phyloP scores from a whole-genome alignment of 495 filamentous ascomycete genomes.

The Penicillium antarcticum region DNA sequence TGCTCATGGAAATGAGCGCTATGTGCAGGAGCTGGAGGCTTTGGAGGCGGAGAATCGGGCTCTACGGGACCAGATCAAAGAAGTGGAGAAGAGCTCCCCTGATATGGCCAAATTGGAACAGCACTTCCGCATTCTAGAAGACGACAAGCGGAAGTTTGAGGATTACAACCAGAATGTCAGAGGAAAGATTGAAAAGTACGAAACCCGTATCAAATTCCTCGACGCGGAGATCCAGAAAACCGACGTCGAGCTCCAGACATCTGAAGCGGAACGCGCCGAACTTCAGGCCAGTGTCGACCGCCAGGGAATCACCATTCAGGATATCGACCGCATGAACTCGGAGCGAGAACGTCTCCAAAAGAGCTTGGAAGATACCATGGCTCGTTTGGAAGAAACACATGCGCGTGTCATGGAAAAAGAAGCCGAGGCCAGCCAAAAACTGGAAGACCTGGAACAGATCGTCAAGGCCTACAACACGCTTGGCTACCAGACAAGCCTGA shows the following conservation, averaged over 20 bases:
- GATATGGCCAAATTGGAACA: constrained; percentile 80
- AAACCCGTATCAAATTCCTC: constrained; percentile 68
- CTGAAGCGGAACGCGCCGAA: constrained; percentile 73
- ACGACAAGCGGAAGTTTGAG: constrained; percentile 88
- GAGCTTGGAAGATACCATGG: constrained; percentile 68
- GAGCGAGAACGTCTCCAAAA: constrained; percentile 90
- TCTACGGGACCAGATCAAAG: constrained; percentile 78
- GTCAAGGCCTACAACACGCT: constrained; percentile 89
- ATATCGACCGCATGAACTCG: constrained; percentile 97
- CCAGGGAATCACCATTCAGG: constrained; percentile 89
- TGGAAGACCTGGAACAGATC: constrained; percentile 84
- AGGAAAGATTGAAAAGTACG: constrained; percentile 79
- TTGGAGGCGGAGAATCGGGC: constrained; percentile 79
- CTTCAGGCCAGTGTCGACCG: constrained; percentile 84
- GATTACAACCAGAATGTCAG: constrained; percentile 80
- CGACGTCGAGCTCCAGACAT: constrained; percentile 69
- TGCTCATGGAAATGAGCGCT: constrained; percentile 73
- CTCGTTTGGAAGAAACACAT: constrained; percentile 78
- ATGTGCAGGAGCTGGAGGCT: constrained; percentile 73
- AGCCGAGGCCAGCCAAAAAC: constrained; percentile 70
- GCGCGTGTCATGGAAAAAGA: constrained; percentile 79
- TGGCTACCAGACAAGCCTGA: constrained; percentile 88
- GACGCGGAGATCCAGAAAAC: constrained; percentile 77
- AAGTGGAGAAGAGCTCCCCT: constrained; percentile 77
- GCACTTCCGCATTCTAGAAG: constrained; percentile 80